Evolutionary conservation across 1,139 yeast genomes (phyloP).

Genomic region (Suzukiozyma palmioleophila): DNA sequence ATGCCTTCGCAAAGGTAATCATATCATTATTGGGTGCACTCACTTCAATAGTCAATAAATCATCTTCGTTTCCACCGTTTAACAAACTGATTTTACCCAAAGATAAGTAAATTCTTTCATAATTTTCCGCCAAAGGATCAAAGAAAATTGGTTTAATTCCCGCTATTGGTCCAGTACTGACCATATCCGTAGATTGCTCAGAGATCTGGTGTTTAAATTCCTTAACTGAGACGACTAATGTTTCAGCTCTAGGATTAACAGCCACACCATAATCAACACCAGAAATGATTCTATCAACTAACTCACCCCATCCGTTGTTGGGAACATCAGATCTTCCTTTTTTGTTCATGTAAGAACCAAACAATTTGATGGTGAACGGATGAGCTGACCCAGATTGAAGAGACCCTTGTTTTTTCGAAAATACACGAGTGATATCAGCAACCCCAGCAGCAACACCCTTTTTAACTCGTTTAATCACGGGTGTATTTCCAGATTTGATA

Average conservation of each 20-base stretch:
- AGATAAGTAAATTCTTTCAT: slow-evolving; percentile 57
- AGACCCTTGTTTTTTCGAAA: slow-evolving; percentile 61
- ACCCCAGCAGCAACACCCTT: slow-evolving; percentile 90
- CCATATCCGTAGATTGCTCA: slow-evolving; percentile 34
- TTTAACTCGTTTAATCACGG: slow-evolving; percentile 46
- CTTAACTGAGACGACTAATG: slow-evolving; percentile 64
- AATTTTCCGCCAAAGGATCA: slow-evolving; percentile 57
- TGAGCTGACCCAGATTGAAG: slow-evolving; percentile 60
- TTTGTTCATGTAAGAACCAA: slow-evolving; percentile 58
- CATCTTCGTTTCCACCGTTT: slow-evolving; percentile 27
- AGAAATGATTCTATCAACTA: slow-evolving; percentile 70
- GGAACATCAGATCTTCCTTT: slow-evolving; percentile 22
- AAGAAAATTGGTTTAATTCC: slow-evolving; percentile 60
- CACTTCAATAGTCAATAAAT: slow-evolving; percentile 46
- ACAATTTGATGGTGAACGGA: slow-evolving; percentile 68
- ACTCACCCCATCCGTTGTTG: slow-evolving; percentile 88
- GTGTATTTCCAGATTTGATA: slow-evolving; percentile 20
- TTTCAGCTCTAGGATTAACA: slow-evolving; percentile 77
- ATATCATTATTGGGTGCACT: slow-evolving; percentile 43
- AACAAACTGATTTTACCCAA: slow-evolving; percentile 47
- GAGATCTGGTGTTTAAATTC: slow-evolving; percentile 61
- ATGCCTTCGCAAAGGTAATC: slow-evolving; percentile 60
- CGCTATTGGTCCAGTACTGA: slow-evolving; percentile 49
- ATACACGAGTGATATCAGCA: slow-evolving; percentile 76
- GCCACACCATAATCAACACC: slow-evolving; percentile 81